Evolutionary conservation across 2,329 filamentous ascomycete species (phyloP).

Genomic region (Neopestalotiopsis clavispora): DNA sequence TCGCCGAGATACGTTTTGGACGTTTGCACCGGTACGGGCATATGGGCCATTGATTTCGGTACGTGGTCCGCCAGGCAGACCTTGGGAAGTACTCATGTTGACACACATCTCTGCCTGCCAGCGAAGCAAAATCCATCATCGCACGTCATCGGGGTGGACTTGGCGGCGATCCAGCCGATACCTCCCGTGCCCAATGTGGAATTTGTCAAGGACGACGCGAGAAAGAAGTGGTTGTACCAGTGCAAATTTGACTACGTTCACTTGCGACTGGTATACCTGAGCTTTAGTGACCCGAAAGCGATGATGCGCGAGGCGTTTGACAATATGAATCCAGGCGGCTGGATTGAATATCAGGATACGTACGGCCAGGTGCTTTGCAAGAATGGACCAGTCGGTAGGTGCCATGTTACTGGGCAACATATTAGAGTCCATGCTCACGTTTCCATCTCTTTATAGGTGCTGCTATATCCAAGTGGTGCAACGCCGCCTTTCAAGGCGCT

Average conservation of each 20-base stretch:
- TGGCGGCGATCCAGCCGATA: background rate
- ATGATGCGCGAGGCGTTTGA: background rate
- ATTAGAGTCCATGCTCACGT: background rate
- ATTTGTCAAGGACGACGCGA: background rate
- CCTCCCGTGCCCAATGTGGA: background rate
- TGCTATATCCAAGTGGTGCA: background rate
- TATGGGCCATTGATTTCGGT: constrained; percentile 9
- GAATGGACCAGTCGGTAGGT: background rate
- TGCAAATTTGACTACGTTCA: constrained; percentile 6
- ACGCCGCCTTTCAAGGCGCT: background rate
- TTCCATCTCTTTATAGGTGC: background rate
- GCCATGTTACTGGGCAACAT: background rate
- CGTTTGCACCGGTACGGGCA: constrained; percentile 1
- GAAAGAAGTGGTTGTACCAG: background rate
- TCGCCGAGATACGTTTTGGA: background rate
- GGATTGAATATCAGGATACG: constrained; percentile 7
- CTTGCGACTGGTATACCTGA: background rate
- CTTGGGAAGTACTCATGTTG: background rate
- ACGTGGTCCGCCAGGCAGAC: background rate
- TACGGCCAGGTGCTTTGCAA: background rate
- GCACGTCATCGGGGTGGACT: background rate
- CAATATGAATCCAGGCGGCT: background rate
- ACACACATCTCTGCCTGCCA: background rate
- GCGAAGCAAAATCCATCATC: background rate
- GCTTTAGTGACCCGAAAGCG: background rate